phyloP scores from a whole-genome alignment of 768 basidiomycete genomes.

The Podaxis carcinomalis region DNA sequence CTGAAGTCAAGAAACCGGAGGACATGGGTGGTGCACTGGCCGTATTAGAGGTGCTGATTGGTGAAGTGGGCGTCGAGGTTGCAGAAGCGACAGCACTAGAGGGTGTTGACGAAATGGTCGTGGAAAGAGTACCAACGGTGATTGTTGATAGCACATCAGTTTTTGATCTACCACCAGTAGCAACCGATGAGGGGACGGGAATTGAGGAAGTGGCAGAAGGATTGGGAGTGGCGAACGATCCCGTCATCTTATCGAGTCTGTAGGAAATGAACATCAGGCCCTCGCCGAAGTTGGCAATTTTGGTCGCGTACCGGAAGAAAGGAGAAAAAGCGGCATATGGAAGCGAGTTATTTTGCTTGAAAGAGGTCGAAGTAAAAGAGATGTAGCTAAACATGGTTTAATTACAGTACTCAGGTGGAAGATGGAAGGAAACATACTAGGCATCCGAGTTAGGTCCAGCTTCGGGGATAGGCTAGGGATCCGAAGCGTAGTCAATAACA shows the following conservation, averaged over 20 bases:
- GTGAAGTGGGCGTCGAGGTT: constrained; percentile 10
- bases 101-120: constrained; percentile 8
- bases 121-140: constrained; percentile 29
- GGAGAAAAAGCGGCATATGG: constrained; percentile 45
- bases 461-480: constrained; percentile 44
- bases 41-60: not conserved
- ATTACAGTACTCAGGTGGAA: constrained; percentile 8
- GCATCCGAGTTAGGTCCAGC: constrained; percentile 52
- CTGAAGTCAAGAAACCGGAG: constrained; percentile 4
- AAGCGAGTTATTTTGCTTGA: constrained; percentile 23
- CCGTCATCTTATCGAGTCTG: constrained; percentile 58
- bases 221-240: constrained; percentile 48
- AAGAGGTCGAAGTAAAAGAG: constrained; percentile 42
- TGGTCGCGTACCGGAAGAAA: constrained; percentile 45
- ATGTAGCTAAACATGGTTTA: constrained; percentile 46
- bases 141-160: constrained; percentile 35
- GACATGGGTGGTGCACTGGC: constrained; percentile 1
- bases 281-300: not conserved
- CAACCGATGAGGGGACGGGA: constrained; percentile 36
- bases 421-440: constrained; percentile 42
- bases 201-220: constrained; percentile 43
- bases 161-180: constrained; percentile 21
- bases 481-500: not conserved
- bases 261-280: not conserved
- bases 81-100: not conserved